A percentile compares a stretch with the other conserved stretches of the same genome.
These are phyloP conservation scores for Zalaria sp. DNA, from an alignment of 2,329 filamentous ascomycete species.

Conservation along the genomic window DNA sequence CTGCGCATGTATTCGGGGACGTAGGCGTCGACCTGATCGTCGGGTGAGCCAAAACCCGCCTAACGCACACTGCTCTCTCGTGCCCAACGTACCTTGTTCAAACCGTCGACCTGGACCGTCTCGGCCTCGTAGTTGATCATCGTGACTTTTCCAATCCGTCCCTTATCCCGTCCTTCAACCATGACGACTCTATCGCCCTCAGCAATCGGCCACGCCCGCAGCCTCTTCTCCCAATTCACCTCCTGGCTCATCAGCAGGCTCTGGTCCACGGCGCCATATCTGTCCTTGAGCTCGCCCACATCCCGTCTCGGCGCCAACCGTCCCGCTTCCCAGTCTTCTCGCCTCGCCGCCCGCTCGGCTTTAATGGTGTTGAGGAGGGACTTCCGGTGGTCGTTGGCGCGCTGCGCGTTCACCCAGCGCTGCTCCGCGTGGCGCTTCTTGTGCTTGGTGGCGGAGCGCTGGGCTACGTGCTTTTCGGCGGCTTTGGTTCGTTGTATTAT, in stretches of 20 bases:
- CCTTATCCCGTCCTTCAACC: conserved; percentile 62
- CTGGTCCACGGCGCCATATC: conserved; percentile 41
- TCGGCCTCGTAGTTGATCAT: conserved; percentile 31
- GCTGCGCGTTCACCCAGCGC: conserved; percentile 17
- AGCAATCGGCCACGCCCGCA: conserved; percentile 13
- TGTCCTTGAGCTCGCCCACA: conserved; percentile 42
- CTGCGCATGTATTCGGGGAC: conserved; percentile 26
- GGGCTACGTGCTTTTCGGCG: conserved; percentile 49
- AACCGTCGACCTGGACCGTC: conserved; percentile 19
- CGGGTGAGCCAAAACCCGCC: neutral
- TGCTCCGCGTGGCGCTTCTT: conserved; percentile 11
- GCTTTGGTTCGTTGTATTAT: conserved; percentile 51
- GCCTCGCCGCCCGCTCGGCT: conserved; percentile 38
- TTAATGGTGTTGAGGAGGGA: conserved; percentile 19
- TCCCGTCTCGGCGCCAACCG: conserved; percentile 66
- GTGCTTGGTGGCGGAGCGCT: conserved; percentile 11
- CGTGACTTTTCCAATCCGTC: conserved; percentile 64
- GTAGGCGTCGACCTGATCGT: conserved; percentile 26
- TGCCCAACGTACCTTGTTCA: conserved; percentile 23
- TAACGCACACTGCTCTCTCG: too few relatives aligned
- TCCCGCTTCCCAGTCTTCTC: conserved; percentile 67
- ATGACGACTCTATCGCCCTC: conserved; percentile 70
- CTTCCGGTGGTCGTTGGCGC: conserved; percentile 2
- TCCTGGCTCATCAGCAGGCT: conserved; percentile 16
- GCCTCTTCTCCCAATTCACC: conserved; percentile 24